Evolutionary conservation across 352 stramenopile genomes (phyloP).

Genomic region (Thraustochytrium striatum): DNA sequence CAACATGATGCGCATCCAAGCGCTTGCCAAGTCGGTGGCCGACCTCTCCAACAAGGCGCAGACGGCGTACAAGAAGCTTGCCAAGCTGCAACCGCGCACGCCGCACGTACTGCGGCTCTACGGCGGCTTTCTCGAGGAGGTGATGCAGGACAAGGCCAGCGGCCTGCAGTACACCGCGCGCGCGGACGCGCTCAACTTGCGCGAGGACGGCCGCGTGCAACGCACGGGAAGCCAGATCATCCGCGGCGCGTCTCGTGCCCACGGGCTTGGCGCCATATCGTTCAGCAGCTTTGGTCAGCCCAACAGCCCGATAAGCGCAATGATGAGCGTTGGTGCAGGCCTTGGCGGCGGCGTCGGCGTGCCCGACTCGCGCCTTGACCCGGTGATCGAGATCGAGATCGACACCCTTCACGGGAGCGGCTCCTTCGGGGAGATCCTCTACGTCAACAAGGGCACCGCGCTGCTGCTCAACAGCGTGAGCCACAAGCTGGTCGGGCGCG

Average conservation of each 20-base stretch:
- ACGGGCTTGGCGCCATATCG: no score
- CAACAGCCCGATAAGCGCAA: no score
- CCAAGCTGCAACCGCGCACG: not conserved
- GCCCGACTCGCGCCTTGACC: not conserved
- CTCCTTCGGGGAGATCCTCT: conserved; percentile 30
- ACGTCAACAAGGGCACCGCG: conserved; percentile 7
- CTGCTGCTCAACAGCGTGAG: conserved; percentile 1
- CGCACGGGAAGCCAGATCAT: not conserved
- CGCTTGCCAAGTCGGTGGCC: conserved; percentile 4
- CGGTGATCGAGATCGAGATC: conserved; percentile 41
- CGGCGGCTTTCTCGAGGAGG: conserved; percentile 5
- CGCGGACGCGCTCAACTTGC: conserved; percentile 14
- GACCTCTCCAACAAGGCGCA: not conserved
- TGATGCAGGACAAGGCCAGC: not conserved
- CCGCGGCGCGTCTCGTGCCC: no score
- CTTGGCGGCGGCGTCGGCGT: no score
- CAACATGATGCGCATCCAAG: not conserved
- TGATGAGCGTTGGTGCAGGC: no score
- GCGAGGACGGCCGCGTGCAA: not conserved
- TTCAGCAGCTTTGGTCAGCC: no score
- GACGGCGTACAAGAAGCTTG: not conserved
- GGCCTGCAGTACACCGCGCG: not conserved
- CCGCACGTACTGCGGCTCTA: conserved; percentile 4
- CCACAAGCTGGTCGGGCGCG: conserved; percentile 8
- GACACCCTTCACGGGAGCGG: not conserved